Evolutionary conservation across 1,284 basidiomycete genomes (phyloP).

Genomic region (Malassezia equina): DNA sequence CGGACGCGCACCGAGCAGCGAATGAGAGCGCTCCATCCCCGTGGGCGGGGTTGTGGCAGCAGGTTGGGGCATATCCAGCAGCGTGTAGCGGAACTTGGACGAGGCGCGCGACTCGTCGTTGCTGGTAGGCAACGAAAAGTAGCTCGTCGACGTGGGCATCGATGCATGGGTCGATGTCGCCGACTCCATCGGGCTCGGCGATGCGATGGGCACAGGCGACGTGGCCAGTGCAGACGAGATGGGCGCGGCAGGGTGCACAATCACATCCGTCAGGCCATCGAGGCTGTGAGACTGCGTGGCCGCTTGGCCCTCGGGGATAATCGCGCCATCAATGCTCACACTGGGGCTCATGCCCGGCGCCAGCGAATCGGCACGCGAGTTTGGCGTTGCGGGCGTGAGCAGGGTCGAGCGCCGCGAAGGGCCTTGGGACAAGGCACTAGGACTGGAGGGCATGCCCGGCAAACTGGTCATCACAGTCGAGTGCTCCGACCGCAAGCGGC

Average conservation of each 20-base stretch:
- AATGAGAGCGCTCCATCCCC: neutral
- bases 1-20: neutral
- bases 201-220: slow-evolving; percentile 4
- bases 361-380: neutral
- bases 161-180: neutral
- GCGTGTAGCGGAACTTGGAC: slow-evolving; percentile 5
- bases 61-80: neutral
- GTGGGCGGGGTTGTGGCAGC: neutral
- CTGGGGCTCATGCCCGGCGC: slow-evolving; percentile 18
- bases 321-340: slow-evolving; percentile 44
- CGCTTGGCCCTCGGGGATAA: slow-evolving; percentile 33
- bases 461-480: neutral
- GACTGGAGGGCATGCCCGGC: slow-evolving; percentile 4
- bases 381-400: neutral
- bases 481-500: slow-evolving; percentile 12
- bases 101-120: neutral
- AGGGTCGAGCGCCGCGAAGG: neutral
- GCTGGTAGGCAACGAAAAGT: neutral
- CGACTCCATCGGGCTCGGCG: neutral
- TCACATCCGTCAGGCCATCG: slow-evolving; percentile 34
- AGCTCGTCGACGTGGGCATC: neutral
- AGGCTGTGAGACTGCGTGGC: slow-evolving; percentile 34
- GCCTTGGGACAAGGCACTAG: neutral
- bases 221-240: neutral
- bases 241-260: slow-evolving; percentile 1